These are phyloP conservation scores for Mrakia frigida DNA, from an alignment of 768 basidiomycete species.

Conservation along the genomic window DNA sequence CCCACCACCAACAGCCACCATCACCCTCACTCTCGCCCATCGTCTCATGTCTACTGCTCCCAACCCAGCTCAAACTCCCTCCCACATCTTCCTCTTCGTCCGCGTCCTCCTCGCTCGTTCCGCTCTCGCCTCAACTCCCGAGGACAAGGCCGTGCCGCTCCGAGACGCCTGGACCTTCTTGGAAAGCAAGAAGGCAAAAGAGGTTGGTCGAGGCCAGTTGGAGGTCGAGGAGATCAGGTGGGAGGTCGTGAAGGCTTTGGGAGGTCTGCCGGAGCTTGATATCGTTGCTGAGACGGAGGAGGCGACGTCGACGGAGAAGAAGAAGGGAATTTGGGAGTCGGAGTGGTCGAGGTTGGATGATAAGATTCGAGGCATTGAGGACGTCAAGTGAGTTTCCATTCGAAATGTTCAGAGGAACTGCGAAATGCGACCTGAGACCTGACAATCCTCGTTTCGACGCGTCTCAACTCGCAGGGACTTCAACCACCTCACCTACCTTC, in stretches of 20 bases:
- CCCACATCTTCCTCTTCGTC: constrained; percentile 71
- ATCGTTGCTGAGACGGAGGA: constrained; percentile 55
- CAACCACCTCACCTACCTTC: constrained; percentile 29
- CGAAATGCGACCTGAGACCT: too few relatives aligned
- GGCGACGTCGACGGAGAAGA: constrained; percentile 45
- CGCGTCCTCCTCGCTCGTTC: constrained; percentile 55
- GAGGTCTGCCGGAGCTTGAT: constrained; percentile 43
- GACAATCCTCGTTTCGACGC: neutral
- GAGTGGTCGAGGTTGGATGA: constrained; percentile 21
- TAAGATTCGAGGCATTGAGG: constrained; percentile 5
- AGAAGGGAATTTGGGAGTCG: constrained; percentile 19
- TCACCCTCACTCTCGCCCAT: constrained; percentile 73
- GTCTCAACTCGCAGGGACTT: constrained; percentile 7
- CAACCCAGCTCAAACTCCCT: constrained; percentile 50
- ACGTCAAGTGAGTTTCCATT: neutral
- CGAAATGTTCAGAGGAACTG: neutral
- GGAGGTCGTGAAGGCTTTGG: constrained; percentile 54
- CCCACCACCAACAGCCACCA: constrained; percentile 57
- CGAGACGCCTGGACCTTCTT: constrained; percentile 68
- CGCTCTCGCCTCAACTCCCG: neutral
- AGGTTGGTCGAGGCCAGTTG: constrained; percentile 64
- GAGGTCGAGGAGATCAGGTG: constrained; percentile 70
- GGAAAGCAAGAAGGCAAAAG: constrained; percentile 62
- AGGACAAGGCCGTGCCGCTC: constrained; percentile 53
- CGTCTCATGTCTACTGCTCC: constrained; percentile 59